These are phyloP conservation scores for Plectranthus barbatus DNA, from an alignment of 257 asterid genomes.

Conservation along the genomic window DNA sequence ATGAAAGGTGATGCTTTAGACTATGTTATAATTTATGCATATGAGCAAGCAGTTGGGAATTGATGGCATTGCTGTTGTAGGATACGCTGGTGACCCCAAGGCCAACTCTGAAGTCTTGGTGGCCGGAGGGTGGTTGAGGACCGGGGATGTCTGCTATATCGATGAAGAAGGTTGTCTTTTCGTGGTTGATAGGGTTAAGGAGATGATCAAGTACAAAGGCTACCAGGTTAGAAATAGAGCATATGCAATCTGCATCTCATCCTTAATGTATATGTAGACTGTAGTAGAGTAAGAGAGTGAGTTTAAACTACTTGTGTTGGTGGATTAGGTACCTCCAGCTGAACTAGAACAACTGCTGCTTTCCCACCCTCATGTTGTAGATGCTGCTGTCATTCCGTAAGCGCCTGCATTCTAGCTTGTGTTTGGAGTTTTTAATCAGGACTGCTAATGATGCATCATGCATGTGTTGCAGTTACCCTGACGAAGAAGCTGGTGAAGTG, in stretches of 20 bases:
- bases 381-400: constrained; percentile 56
- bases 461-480: constrained; percentile 29
- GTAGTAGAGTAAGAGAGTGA: too few relatives aligned
- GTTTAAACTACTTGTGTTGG: background rate
- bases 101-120: constrained; percentile 29
- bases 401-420: background rate
- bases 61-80: constrained; percentile 12
- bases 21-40: too few relatives aligned
- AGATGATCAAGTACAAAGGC: constrained; percentile 54
- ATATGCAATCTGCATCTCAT: too few relatives aligned
- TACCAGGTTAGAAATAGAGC: constrained; percentile 30
- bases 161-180: constrained; percentile 40
- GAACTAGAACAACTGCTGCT: constrained; percentile 53
- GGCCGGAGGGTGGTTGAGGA: constrained; percentile 38
- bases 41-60: background rate
- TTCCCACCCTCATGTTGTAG: constrained; percentile 40
- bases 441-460: background rate
- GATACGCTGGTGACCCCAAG: constrained; percentile 33
- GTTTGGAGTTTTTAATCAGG: background rate
- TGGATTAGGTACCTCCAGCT: constrained; percentile 44
- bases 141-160: constrained; percentile 48
- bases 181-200: constrained; percentile 46
- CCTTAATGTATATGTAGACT: too few relatives aligned
- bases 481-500: constrained; percentile 47
- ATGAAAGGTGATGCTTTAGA: constrained; percentile 41